Conservation (phyloP, 176 grass and related monocot species). For the Zoysia japonica region DNA sequence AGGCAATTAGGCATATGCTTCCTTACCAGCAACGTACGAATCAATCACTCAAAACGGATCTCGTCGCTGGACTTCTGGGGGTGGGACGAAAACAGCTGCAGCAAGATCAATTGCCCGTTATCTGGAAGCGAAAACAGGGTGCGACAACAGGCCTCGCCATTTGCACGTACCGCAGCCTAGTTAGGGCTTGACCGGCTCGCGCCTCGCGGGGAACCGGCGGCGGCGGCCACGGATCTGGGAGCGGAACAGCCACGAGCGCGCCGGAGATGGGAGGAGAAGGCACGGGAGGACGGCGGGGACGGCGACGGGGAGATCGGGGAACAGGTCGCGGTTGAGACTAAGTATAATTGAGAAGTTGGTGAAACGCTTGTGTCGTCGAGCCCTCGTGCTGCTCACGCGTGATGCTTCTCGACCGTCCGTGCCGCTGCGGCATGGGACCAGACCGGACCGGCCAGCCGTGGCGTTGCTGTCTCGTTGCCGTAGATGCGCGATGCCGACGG, state of each 20-base stretch:
- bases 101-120: background rate
- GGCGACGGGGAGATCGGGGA: background rate
- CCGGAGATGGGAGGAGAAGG: background rate
- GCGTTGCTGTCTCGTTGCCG: background rate
- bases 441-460: background rate
- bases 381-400: background rate
- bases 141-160: background rate
- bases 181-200: background rate
- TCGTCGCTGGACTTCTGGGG: background rate
- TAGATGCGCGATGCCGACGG: background rate
- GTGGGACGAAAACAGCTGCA: background rate
- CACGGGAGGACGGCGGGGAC: background rate
- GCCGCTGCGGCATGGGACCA: conserved; percentile 13
- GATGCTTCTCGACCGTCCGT: background rate
- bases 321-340: conserved; percentile 12
- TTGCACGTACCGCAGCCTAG: background rate
- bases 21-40: conserved; percentile 14
- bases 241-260: background rate
- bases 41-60: background rate
- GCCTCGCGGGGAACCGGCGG: background rate
- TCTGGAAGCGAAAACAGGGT: background rate
- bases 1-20: background rate
- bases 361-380: background rate
- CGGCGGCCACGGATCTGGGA: conserved; percentile 20
- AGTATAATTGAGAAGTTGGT: background rate